Conservation (phyloP, 768 basidiomycete species). For the Clathrus columnatus region DNA sequence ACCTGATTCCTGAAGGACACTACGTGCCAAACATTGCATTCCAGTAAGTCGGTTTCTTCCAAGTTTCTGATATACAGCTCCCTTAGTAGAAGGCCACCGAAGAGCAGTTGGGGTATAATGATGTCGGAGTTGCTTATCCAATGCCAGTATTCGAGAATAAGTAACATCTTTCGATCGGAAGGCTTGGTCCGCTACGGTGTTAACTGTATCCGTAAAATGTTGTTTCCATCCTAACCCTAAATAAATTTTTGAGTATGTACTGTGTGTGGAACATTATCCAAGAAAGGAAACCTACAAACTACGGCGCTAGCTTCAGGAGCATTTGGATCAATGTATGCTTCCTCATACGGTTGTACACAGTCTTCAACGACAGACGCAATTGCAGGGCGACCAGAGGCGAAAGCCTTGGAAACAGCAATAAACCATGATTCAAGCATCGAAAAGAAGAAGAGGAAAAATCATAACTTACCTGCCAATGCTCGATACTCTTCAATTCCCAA, state of each 20-base stretch:
- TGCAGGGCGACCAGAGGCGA: conserved; percentile 7
- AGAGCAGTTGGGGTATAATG: conserved; percentile 3
- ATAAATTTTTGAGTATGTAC: not conserved
- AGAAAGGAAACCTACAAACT: conserved; percentile 1
- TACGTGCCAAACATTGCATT: conserved; percentile 10
- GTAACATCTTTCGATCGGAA: conserved; percentile 7
- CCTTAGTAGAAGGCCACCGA: conserved; percentile 10
- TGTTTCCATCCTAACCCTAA: conserved; percentile 11
- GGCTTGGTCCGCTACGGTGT: conserved; percentile 6
- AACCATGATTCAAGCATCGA: not conserved
- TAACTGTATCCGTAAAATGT: conserved; percentile 9
- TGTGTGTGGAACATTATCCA: not conserved
- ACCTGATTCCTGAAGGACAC: conserved; percentile 8
- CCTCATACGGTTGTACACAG: conserved; percentile 6
- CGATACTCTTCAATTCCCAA: conserved; percentile 9
- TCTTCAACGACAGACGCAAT: conserved; percentile 5
- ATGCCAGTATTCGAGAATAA: conserved; percentile 5
- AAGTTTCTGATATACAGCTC: conserved; percentile 10
- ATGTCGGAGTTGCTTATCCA: conserved; percentile 8
- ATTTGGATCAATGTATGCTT: conserved; percentile 3
- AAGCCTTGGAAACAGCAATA: conserved; percentile 2
- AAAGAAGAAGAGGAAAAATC: not conserved
- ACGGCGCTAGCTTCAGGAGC: conserved; percentile 2
- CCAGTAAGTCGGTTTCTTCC: conserved; percentile 4
- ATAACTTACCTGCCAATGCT: conserved; percentile 9